These are phyloP conservation scores for Microdochium nivale DNA, from an alignment of 2,329 filamentous ascomycete species.

Conservation along the genomic window DNA sequence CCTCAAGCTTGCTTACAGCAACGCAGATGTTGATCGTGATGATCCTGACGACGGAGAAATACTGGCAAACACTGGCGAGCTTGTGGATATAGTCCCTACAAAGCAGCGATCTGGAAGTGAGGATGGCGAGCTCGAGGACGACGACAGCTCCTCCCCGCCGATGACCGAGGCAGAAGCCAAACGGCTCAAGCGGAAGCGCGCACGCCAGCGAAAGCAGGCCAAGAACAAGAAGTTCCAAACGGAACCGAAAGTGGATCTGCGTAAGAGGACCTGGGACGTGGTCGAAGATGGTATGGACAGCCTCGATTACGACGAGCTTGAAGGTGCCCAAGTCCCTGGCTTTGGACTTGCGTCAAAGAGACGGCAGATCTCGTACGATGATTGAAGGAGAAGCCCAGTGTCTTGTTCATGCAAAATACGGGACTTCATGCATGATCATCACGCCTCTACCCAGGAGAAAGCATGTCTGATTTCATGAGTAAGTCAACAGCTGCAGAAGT, in stretches of 20 bases:
- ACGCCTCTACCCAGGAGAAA: not conserved
- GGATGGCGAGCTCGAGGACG: slow-evolving; percentile 23
- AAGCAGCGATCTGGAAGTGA: slow-evolving; percentile 12
- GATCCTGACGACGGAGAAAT: not conserved
- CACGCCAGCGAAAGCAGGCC: slow-evolving; percentile 22
- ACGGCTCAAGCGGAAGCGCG: slow-evolving; percentile 25
- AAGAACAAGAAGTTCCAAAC: slow-evolving; percentile 31
- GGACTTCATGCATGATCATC: not conserved
- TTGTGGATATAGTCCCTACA: slow-evolving; percentile 3
- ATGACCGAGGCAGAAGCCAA: slow-evolving; percentile 14
- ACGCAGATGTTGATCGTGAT: slow-evolving; percentile 2
- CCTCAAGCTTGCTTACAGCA: slow-evolving; percentile 5
- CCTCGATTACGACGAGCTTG: slow-evolving; percentile 48
- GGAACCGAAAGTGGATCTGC: slow-evolving; percentile 46
- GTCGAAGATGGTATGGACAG: slow-evolving; percentile 52
- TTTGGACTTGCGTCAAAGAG: slow-evolving; percentile 25
- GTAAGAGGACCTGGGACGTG: slow-evolving; percentile 60
- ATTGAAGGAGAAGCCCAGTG: slow-evolving; percentile 17
- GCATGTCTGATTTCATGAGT: not conserved
- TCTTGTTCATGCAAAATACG: not conserved
- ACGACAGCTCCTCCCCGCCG: slow-evolving; percentile 8
- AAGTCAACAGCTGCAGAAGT: slow-evolving; percentile 8
- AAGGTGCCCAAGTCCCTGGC: slow-evolving; percentile 10
- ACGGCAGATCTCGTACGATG: slow-evolving; percentile 38
- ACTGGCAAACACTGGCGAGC: not conserved